Base-by-base conservation (phyloP, 23 red algal genomes). In the Chondrus crispus region DNA sequence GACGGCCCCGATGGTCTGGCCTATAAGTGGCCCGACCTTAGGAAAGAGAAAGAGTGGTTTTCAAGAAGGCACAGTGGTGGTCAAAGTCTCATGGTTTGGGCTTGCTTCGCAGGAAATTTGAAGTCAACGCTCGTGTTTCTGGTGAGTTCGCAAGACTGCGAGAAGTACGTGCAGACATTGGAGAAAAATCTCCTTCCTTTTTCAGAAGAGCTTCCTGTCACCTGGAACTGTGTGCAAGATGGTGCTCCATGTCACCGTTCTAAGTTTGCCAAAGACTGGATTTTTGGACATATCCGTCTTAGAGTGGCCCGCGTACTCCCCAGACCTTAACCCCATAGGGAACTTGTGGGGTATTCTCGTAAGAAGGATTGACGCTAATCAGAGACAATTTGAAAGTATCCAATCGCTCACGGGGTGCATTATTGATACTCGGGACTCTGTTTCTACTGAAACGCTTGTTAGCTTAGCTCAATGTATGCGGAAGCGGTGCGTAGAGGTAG, bases 261-360 rank as follows among this genome's bases (percentile, higher is more conserved):
- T 46, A 13, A 76, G 44, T 20, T 76, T 37, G 37, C 71, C 44
- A 48, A 76, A 48, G 39, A 76, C 44, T 76, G 5, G 71, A 7
- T 76, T 38, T 12, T 13, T n/a, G 71, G n/a, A 4, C 43, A 43
- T 48, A 40, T 76, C 71, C 7, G 28, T 48, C 24, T 76, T 76
- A 76, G 71, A 76, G 39, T 76, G 28, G 24, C 71, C 44, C 39
- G 71, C 71, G 71, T 76, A 76, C 71, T 76, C 71, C 19, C n/a
- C 19, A 26, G 71, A 48, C 71, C 71, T 48, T 38, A 76, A 76
- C 43, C 71, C 71, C 24, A 76, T 76, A n/a, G 44, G 43, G 71
- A 76, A 48, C 39, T 20, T 48, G 28, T 76, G 71, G 71, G 28
- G 24, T 20, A 76, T 48, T 46, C 43, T 76, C 4, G 71, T 76